phyloP scores from a whole-genome alignment of 2,329 filamentous ascomycete genomes.

The Clonostachys sp. region DNA sequence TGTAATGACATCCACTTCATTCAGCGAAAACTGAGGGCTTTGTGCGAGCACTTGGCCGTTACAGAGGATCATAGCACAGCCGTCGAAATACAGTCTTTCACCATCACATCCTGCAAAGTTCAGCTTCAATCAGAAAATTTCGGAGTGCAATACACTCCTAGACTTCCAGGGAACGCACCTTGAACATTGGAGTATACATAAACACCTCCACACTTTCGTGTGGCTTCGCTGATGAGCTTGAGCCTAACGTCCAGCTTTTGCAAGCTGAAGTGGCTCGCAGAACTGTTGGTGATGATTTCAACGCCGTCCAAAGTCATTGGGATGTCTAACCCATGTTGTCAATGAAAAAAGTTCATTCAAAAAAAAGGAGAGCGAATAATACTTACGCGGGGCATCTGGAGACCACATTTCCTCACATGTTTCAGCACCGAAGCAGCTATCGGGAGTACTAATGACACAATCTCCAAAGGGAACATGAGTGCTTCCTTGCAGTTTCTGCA shows the following conservation, averaged over 20 bases:
- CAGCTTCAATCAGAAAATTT: neutral
- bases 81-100: slow-evolving; percentile 53
- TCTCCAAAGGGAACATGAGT: slow-evolving; percentile 33
- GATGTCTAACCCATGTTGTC: no score
- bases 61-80: slow-evolving; percentile 59
- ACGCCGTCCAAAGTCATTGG: slow-evolving; percentile 56
- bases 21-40: slow-evolving; percentile 51
- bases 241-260: slow-evolving; percentile 62
- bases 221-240: slow-evolving; percentile 61
- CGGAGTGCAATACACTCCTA: neutral
- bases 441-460: slow-evolving; percentile 26
- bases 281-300: slow-evolving; percentile 69
- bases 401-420: slow-evolving; percentile 27
- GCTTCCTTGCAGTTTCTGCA: slow-evolving; percentile 13
- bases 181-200: slow-evolving; percentile 34
- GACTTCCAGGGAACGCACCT: neutral
- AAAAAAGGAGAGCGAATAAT: no score
- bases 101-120: slow-evolving; percentile 20
- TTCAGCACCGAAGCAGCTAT: slow-evolving; percentile 32
- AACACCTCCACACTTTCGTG: slow-evolving; percentile 54
- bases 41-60: slow-evolving; percentile 62
- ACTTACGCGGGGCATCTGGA: neutral
- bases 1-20: slow-evolving; percentile 54
- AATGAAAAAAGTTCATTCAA: no score
- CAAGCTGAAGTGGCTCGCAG: slow-evolving; percentile 56